Evolutionary conservation across 306 rosid species (phyloP).

Genomic region (Quercus rubra): DNA sequence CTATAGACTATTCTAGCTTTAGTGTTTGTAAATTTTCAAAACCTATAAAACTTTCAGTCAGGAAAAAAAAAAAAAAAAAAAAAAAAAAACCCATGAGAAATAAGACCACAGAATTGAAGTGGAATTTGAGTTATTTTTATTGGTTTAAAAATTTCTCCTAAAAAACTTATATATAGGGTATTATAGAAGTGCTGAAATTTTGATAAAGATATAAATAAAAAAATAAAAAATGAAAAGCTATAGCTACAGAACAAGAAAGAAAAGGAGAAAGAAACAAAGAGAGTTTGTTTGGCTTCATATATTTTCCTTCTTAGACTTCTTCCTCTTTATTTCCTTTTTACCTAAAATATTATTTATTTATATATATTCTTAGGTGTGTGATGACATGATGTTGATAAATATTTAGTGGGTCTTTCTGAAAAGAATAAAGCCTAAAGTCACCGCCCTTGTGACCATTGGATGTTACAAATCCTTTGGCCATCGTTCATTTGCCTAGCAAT

Average conservation of each 20-base stretch:
- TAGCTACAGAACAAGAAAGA: not conserved
- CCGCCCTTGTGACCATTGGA: slow-evolving; percentile 21
- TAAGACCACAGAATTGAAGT: not conserved
- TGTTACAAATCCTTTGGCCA: slow-evolving; percentile 24
- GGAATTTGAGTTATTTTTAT: not conserved
- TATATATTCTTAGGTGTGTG: slow-evolving; percentile 34
- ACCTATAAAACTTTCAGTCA: slow-evolving; percentile 18
- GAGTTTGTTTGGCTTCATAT: slow-evolving; percentile 33
- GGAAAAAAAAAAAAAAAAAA: too few relatives aligned
- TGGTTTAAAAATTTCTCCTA: not conserved
- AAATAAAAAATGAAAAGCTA: slow-evolving; percentile 25
- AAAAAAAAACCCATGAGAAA: not conserved
- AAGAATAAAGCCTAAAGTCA: slow-evolving; percentile 24
- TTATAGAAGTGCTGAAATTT: not conserved
- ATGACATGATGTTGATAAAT: slow-evolving; percentile 59
- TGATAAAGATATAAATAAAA: not conserved
- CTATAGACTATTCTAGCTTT: slow-evolving; percentile 49
- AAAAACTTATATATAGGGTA: not conserved
- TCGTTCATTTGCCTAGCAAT: slow-evolving; percentile 34
- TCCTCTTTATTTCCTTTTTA: not conserved
- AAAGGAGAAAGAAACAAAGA: slow-evolving; percentile 38
- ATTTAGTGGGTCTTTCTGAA: slow-evolving; percentile 32
- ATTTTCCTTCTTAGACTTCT: too few relatives aligned
- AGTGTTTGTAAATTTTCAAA: slow-evolving; percentile 16
- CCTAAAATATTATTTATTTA: not conserved